Percentiles rank a stretch among this genome's conserved stretches.
Conservation (phyloP, 2,329 filamentous ascomycete genomes). For the Penicillium sp. region DNA sequence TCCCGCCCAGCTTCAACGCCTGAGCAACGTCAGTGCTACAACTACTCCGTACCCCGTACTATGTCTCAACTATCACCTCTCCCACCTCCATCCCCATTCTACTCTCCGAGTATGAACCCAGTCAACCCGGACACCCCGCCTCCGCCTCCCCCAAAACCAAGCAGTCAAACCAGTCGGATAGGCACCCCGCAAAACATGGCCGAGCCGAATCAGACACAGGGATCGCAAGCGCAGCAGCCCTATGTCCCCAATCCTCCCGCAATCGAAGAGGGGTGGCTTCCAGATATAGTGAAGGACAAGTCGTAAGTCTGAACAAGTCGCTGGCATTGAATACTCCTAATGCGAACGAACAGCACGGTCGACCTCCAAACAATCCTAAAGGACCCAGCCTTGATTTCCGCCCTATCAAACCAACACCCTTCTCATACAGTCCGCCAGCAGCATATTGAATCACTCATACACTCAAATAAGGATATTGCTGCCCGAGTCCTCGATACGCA, state of each 20-base stretch:
- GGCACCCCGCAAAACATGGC: conserved; percentile 10
- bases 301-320: conserved; percentile 57
- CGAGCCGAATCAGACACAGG: background rate
- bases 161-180: conserved; percentile 20
- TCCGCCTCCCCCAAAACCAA: conserved; percentile 32
- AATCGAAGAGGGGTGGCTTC: conserved; percentile 71
- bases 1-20: background rate
- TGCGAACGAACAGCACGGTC: conserved; percentile 26
- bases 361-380: conserved; percentile 76
- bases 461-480: conserved; percentile 72
- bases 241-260: conserved; percentile 33
- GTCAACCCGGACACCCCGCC: conserved; percentile 42
- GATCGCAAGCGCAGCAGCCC: conserved; percentile 1
- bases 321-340: conserved; percentile 15
- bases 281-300: conserved; percentile 74
- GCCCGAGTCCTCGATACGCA: conserved; percentile 44
- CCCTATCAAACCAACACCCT: conserved; percentile 76
- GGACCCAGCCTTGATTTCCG: conserved; percentile 66
- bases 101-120: conserved; percentile 38
- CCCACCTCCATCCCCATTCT: conserved; percentile 26
- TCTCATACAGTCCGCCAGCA: conserved; percentile 67
- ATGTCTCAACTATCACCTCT: conserved; percentile 32
- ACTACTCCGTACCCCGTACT: conserved; percentile 9
- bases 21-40: conserved; percentile 7
- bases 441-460: conserved; percentile 64